Conservation (phyloP, 2,329 filamentous ascomycete species). For the Curvularia spicifera region DNA sequence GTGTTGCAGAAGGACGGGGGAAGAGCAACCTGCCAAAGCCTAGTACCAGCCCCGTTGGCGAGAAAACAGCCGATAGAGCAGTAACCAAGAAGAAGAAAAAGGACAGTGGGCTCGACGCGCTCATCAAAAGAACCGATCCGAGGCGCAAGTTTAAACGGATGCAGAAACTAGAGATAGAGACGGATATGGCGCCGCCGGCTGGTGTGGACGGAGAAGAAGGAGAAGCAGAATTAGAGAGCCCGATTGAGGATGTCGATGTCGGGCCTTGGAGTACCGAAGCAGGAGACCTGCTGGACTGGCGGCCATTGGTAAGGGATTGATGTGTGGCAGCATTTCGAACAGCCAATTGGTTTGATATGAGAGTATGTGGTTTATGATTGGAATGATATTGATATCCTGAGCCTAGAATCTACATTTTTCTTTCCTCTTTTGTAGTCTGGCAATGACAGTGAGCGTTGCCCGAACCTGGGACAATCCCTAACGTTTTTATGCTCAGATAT, state of each 20-base stretch:
- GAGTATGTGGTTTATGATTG: constrained; percentile 4
- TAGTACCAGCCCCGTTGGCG: neutral
- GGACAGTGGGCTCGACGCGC: constrained; percentile 29
- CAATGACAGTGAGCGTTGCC: neutral
- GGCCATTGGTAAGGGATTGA: constrained; percentile 51
- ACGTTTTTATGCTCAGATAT: neutral
- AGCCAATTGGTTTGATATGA: neutral
- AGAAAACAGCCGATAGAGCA: neutral
- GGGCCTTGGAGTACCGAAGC: constrained; percentile 75
- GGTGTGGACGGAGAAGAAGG: constrained; percentile 23
- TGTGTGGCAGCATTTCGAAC: neutral
- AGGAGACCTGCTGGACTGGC: constrained; percentile 68
- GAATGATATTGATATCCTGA: constrained; percentile 11
- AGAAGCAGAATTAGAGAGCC: constrained; percentile 29
- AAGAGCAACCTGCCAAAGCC: constrained; percentile 31
- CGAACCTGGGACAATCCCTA: neutral
- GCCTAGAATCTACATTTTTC: neutral
- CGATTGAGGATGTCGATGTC: constrained; percentile 59
- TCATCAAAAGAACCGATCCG: constrained; percentile 44
- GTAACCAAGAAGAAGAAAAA: constrained; percentile 19
- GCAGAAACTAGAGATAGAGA: constrained; percentile 38
- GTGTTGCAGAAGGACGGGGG: constrained; percentile 40
- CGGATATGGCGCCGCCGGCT: constrained; percentile 14
- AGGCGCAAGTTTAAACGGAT: constrained; percentile 38
- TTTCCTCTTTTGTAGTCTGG: neutral